Base-by-base conservation (phyloP, 1,139 yeast genomes). In the Debaryomyces subglobosus region DNA sequence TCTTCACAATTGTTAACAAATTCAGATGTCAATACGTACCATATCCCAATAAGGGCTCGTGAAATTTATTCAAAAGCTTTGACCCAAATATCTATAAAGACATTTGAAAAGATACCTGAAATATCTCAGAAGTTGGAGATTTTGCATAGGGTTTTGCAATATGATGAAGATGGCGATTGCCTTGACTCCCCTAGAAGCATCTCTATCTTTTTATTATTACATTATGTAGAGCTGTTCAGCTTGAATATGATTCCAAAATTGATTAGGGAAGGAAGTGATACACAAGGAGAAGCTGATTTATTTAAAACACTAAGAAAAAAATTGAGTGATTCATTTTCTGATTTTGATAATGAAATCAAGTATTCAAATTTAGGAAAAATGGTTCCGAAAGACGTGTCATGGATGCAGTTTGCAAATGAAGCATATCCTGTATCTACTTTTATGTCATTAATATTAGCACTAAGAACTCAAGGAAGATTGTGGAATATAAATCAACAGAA, bases 111-210 rank as follows among this genome's bases (percentile, higher is more conserved):
- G 35, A 53, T 77, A 39, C 73, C 74, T 21, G 55, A 56, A 10
- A 61, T 67, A 9, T 54, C 70, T 20, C 57, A 65, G 44, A 78
- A 78, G 54, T 67, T 86, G 44, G 86, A 83, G 59, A 56, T 72
- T 3, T 57, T 85, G 24, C 89, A 86, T 62, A 69, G 83, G 48
- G 59, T 69, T 3, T 60, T 85, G 21, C 90, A 84, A 62, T 68
- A 72, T 58, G 67, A 69, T 51, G 76, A 72, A 42, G 73, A 78
- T 40, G 70, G 70, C 9, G 71, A 69, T 43, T 44, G 67, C 9
- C 51, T 67, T 16, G 66, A 63, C 24, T 60, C 71, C 0, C 83
- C 87, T 2, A 66, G 77, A 47, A 77, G 78, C 24, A 58, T 84
- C 0, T 75, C 86, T 0, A 63, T 84, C 2, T 75, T 79, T 52